Percentiles rank a stretch among this genome's conserved stretches.
These are phyloP conservation scores for Strigomonas galati DNA, from an alignment of 208 protist genomes.

Conservation along the genomic window DNA sequence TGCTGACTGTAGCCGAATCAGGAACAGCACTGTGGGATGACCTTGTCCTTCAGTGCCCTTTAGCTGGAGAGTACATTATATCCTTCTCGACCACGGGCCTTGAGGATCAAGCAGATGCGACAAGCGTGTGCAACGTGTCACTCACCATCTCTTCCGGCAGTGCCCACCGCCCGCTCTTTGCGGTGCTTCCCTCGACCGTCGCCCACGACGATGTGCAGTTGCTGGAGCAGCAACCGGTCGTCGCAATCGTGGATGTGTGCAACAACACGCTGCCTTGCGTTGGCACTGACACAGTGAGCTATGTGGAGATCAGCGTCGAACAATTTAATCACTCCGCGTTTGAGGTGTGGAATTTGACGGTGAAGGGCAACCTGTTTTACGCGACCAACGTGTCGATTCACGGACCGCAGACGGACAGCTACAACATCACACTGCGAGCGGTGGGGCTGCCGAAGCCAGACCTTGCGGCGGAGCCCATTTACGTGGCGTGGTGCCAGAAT, in stretches of 20 bases:
- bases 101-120: not conserved
- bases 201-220: constrained; percentile 19
- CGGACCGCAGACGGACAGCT: constrained; percentile 7
- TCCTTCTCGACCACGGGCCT: not conserved
- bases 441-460: constrained; percentile 13
- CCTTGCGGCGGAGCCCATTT: constrained; percentile 12
- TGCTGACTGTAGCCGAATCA: not conserved
- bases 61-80: not conserved
- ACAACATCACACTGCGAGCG: constrained; percentile 19
- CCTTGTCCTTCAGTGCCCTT: not conserved
- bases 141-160: constrained; percentile 17
- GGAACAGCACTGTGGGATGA: not conserved
- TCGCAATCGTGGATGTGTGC: constrained; percentile 31
- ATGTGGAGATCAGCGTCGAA: constrained; percentile 21
- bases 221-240: constrained; percentile 27
- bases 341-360: constrained; percentile 16
- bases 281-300: constrained; percentile 1
- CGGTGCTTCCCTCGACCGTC: constrained; percentile 17
- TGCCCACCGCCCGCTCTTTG: constrained; percentile 19
- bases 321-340: not conserved
- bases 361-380: constrained; percentile 26
- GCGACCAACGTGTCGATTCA: constrained; percentile 25
- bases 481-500: constrained; percentile 19
- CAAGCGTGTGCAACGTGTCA: not conserved
- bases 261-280: constrained; percentile 25